A percentile compares a stretch with the other conserved stretches of the same genome.
These are phyloP conservation scores for Poa pratensis DNA, from an alignment of 176 grass and related monocot genomes.

Conservation along the genomic window DNA sequence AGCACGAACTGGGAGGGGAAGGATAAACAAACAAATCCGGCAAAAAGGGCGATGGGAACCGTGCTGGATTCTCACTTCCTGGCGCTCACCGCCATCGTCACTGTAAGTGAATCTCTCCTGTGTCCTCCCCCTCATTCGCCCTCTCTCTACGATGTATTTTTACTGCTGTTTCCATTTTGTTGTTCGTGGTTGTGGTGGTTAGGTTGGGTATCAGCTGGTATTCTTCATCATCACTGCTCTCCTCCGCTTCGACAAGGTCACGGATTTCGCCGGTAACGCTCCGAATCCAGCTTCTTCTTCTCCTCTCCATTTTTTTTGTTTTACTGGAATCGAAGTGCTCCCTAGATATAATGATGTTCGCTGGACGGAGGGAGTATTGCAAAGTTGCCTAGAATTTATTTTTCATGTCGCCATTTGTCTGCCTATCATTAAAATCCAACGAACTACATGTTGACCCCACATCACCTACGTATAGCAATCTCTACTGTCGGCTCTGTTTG, in stretches of 20 bases:
- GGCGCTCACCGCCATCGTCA: conserved; percentile 93
- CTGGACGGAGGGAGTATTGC: not conserved
- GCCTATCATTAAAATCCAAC: too few relatives aligned
- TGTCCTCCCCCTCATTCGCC: not conserved
- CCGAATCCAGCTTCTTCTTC: not conserved
- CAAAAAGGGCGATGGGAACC: conserved; percentile 59
- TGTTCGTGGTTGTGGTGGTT: conserved; percentile 17
- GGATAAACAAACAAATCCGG: not conserved
- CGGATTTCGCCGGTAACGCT: conserved; percentile 88
- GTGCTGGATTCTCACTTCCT: conserved; percentile 89
- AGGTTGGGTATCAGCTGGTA: conserved; percentile 90
- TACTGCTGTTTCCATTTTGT: not conserved
- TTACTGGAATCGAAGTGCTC: not conserved
- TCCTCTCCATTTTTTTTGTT: not conserved
- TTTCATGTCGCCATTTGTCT: not conserved
- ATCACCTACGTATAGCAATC: too few relatives aligned
- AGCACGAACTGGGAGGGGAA: conserved; percentile 2
- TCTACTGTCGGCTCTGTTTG: too few relatives aligned
- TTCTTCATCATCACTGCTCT: conserved; percentile 97
- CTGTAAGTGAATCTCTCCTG: conserved; percentile 37
- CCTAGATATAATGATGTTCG: not conserved
- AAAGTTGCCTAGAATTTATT: not conserved
- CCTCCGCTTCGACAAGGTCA: conserved; percentile 89
- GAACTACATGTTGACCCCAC: too few relatives aligned
- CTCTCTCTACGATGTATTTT: not conserved